Evolutionary conservation across 2,329 filamentous ascomycete genomes (phyloP).

Genomic region (Mycosphaerella sp.): DNA sequence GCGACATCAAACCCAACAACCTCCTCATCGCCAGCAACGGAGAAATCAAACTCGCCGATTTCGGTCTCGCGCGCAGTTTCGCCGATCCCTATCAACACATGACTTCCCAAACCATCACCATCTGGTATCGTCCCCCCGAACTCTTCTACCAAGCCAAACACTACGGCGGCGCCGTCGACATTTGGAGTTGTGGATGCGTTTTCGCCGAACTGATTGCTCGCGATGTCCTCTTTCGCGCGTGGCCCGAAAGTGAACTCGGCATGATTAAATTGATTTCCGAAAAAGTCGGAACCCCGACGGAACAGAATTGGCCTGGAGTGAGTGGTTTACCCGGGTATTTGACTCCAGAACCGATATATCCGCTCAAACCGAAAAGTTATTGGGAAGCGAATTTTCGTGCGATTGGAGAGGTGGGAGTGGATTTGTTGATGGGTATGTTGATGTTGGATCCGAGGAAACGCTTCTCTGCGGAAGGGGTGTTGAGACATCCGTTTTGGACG

Average conservation of each 20-base stretch:
- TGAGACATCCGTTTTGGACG: conserved; percentile 82
- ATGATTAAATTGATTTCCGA: conserved; percentile 80
- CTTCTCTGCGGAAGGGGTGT: conserved; percentile 67
- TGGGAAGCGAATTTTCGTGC: conserved; percentile 73
- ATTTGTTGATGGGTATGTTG: conserved; percentile 80
- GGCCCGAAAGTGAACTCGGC: conserved; percentile 76
- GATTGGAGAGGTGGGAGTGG: conserved; percentile 74
- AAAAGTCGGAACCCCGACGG: conserved; percentile 80
- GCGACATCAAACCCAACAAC: conserved; percentile 99
- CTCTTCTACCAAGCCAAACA: conserved; percentile 83
- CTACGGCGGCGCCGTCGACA: conserved; percentile 84
- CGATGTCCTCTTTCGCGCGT: conserved; percentile 62
- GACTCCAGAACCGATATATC: conserved; percentile 57
- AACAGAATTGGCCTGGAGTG: conserved; percentile 94
- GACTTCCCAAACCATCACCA: conserved; percentile 92
- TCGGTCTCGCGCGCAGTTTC: conserved; percentile 84
- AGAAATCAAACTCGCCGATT: conserved; percentile 93
- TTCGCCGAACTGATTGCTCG: conserved; percentile 86
- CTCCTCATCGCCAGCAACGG: conserved; percentile 88
- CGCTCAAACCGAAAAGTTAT: conserved; percentile 57
- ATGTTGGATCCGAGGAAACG: conserved; percentile 79
- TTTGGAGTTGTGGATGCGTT: conserved; percentile 90
- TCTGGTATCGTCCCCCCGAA: conserved; percentile 94
- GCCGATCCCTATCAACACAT: conserved; percentile 78
- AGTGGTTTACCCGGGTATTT: conserved; percentile 72